Conservation (phyloP, 2,329 filamentous ascomycete species). For the Pezicula neosporulosa region DNA sequence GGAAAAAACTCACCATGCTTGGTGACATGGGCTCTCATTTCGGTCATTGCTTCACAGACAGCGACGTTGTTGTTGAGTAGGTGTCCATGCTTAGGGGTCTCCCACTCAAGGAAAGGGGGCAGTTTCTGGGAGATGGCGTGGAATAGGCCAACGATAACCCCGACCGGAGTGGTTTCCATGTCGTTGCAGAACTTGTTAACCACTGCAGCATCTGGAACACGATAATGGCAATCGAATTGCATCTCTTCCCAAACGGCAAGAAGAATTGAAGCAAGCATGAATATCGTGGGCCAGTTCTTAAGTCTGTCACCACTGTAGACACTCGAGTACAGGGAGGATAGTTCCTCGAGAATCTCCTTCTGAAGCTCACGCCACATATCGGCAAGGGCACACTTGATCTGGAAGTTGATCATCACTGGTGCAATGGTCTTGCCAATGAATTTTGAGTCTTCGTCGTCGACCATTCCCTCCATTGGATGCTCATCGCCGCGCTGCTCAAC, state of each 20-base stretch:
- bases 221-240: slow-evolving; percentile 97
- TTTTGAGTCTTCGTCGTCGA: slow-evolving; percentile 81
- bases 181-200: slow-evolving; percentile 95
- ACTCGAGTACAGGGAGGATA: slow-evolving; percentile 90
- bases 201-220: slow-evolving; percentile 76
- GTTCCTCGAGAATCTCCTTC: slow-evolving; percentile 92
- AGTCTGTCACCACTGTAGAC: slow-evolving; percentile 96
- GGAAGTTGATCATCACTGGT: slow-evolving; percentile 99
- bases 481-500: slow-evolving; percentile 86
- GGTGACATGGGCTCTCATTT: slow-evolving; percentile 87
- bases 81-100: slow-evolving; percentile 86
- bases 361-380: slow-evolving; percentile 98
- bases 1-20: slow-evolving; percentile 73
- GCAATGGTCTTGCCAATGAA: slow-evolving; percentile 88
- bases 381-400: slow-evolving; percentile 95
- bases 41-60: slow-evolving; percentile 93
- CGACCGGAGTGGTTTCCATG: slow-evolving; percentile 94
- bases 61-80: slow-evolving; percentile 86
- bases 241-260: slow-evolving; percentile 97
- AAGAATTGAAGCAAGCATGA: slow-evolving; percentile 91
- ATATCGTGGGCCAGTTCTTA: slow-evolving; percentile 99
- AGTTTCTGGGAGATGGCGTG: slow-evolving; percentile 97
- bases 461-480: slow-evolving; percentile 73
- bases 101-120: slow-evolving; percentile 90
- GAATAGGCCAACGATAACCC: slow-evolving; percentile 95